phyloP scores from a whole-genome alignment of 2,329 filamentous ascomycete genomes.

The Calonectria hawksworthii region DNA sequence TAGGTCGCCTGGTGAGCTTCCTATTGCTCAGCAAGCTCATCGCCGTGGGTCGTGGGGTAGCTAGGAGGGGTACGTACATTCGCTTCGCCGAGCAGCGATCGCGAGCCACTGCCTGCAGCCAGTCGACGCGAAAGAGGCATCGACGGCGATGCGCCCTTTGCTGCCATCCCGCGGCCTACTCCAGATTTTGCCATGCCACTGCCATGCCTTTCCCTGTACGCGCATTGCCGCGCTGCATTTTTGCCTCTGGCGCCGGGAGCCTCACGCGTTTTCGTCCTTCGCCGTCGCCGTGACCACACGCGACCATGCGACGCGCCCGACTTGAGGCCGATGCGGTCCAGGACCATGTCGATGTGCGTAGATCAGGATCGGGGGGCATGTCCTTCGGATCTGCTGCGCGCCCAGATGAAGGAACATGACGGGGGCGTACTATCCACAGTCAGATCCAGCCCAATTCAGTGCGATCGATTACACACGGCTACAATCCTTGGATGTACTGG shows the following conservation, averaged over 20 bases:
- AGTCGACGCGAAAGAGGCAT: slow-evolving; percentile 23
- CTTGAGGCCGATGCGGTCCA: slow-evolving; percentile 25
- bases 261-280: slow-evolving; percentile 24
- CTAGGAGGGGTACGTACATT: slow-evolving; percentile 25
- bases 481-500: slow-evolving; percentile 17
- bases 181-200: slow-evolving; percentile 26
- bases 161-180: slow-evolving; percentile 24
- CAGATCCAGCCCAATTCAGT: slow-evolving; percentile 10
- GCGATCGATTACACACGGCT: slow-evolving; percentile 13
- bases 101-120: slow-evolving; percentile 19
- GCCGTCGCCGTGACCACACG: slow-evolving; percentile 16
- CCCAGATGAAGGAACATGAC: slow-evolving; percentile 23
- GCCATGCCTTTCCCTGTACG: slow-evolving; percentile 19
- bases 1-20: slow-evolving; percentile 42
- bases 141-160: slow-evolving; percentile 22
- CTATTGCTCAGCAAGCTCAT: slow-evolving; percentile 42
- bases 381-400: slow-evolving; percentile 29
- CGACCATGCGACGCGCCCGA: slow-evolving; percentile 5
- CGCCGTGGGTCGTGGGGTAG: slow-evolving; percentile 39
- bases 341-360: slow-evolving; percentile 12
- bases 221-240: slow-evolving; percentile 24
- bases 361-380: slow-evolving; percentile 25
- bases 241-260: slow-evolving; percentile 18
- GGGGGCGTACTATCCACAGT: slow-evolving; percentile 14
- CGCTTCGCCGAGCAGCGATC: slow-evolving; percentile 29